Conservation (phyloP, 2,329 filamentous ascomycete species). For the Sporothrix brunneoviolacea region DNA sequence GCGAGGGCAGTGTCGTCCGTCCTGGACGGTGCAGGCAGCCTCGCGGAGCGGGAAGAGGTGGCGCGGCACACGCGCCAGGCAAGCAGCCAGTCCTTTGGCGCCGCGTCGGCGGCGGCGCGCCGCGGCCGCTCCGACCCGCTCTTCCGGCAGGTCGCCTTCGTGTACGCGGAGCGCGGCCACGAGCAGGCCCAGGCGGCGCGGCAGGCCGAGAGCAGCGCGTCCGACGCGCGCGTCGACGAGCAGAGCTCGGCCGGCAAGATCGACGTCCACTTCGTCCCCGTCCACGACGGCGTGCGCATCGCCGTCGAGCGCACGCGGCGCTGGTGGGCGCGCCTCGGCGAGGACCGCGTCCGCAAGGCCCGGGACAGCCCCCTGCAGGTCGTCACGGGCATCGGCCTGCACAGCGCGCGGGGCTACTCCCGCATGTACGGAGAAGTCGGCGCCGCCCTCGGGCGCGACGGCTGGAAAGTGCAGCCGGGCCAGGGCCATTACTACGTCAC, state of each 20-base stretch:
- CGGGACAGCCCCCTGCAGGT: constrained; percentile 58
- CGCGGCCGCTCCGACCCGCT: constrained; percentile 61
- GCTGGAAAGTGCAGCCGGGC: constrained; percentile 73
- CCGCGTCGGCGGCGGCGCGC: constrained; percentile 36
- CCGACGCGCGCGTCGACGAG: constrained; percentile 60
- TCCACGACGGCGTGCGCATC: constrained; percentile 75
- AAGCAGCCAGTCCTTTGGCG: constrained; percentile 24
- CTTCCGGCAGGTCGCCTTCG: constrained; percentile 67
- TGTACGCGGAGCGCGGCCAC: constrained; percentile 66
- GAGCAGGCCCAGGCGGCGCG: constrained; percentile 54
- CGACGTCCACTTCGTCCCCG: constrained; percentile 79
- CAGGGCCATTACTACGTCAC: constrained; percentile 65
- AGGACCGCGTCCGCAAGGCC: constrained; percentile 46
- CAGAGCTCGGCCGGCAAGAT: constrained; percentile 65
- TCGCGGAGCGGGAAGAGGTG: not conserved
- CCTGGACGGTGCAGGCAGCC: not conserved
- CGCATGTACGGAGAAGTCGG: constrained; percentile 74
- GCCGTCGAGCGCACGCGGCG: constrained; percentile 55
- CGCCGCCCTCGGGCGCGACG: constrained; percentile 65
- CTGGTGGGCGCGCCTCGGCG: constrained; percentile 74
- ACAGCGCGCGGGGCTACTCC: constrained; percentile 70
- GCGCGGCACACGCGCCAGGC: constrained; percentile 4
- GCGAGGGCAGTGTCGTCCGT: no score
- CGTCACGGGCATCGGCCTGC: constrained; percentile 73
- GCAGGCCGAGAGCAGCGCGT: constrained; percentile 55